These are phyloP conservation scores for Curvularia sp. DNA, from an alignment of 2,329 filamentous ascomycete species.

Conservation along the genomic window DNA sequence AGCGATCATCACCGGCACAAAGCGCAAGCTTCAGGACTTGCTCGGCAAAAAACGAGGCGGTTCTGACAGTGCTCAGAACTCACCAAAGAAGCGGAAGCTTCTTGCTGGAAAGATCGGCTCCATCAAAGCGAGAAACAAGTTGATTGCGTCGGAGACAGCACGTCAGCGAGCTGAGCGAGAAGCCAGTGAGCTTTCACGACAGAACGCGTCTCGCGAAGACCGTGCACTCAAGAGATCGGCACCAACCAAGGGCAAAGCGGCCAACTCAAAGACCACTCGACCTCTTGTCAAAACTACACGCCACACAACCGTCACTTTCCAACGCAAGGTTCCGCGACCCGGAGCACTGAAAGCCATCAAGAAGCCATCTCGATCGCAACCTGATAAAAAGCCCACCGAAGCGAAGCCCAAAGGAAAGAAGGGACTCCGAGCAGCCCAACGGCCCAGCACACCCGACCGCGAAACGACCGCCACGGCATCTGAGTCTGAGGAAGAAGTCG, in stretches of 20 bases:
- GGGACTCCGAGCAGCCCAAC: slow-evolving; percentile 19
- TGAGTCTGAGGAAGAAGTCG: slow-evolving; percentile 32
- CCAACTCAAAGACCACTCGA: slow-evolving; percentile 16
- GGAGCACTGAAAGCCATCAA: slow-evolving; percentile 35
- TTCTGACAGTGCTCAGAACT: slow-evolving; percentile 35
- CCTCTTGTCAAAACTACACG: slow-evolving; percentile 27
- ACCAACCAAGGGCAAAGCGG: slow-evolving; percentile 19
- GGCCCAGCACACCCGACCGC: slow-evolving; percentile 28
- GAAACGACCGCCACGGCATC: slow-evolving; percentile 11
- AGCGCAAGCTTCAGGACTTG: slow-evolving; percentile 45
- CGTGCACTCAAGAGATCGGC: slow-evolving; percentile 41
- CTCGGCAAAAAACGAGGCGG: slow-evolving; percentile 29
- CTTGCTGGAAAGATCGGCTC: slow-evolving; percentile 24
- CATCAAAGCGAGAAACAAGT: slow-evolving; percentile 36
- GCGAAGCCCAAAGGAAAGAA: slow-evolving; percentile 22
- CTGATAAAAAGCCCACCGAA: slow-evolving; percentile 13
- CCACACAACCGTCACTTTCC: slow-evolving; percentile 34
- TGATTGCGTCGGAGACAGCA: slow-evolving; percentile 29
- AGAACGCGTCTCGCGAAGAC: slow-evolving; percentile 42
- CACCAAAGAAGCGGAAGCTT: slow-evolving; percentile 44
- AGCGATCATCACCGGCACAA: slow-evolving; percentile 41
- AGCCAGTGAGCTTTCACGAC: slow-evolving; percentile 37
- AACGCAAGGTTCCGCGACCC: slow-evolving; percentile 30
- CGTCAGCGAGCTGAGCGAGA: slow-evolving; percentile 37
- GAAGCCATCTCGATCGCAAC: slow-evolving; percentile 23